A percentile compares a stretch with the other conserved stretches of the same genome.
These are phyloP conservation scores for Aspergillus leporis DNA, from an alignment of 495 filamentous ascomycete species.

Conservation along the genomic window DNA sequence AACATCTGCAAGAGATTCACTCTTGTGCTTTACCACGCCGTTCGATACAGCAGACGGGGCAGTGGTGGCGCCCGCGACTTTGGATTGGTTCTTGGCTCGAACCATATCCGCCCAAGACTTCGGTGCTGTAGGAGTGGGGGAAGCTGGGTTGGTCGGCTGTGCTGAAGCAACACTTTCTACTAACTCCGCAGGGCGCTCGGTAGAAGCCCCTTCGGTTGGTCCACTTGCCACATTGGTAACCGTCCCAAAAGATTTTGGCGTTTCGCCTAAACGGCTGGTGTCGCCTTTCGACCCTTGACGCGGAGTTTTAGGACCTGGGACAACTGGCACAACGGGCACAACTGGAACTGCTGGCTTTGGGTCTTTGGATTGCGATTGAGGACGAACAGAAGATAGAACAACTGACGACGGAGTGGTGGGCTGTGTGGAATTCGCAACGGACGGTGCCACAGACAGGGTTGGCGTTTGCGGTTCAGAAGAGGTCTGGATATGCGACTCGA, in stretches of 20 bases:
- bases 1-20: conserved; percentile 69
- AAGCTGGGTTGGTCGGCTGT: conserved; percentile 32
- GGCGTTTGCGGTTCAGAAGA: conserved; percentile 64
- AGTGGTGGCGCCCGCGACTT: conserved; percentile 25
- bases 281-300: conserved; percentile 46
- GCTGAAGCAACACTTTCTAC: conserved; percentile 9
- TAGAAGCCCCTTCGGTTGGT: background rate
- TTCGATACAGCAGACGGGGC: conserved; percentile 42
- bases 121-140: conserved; percentile 48
- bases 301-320: conserved; percentile 51
- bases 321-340: conserved; percentile 65
- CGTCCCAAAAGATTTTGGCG: conserved; percentile 30
- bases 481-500: conserved; percentile 33
- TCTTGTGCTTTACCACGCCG: conserved; percentile 50
- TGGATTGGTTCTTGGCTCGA: conserved; percentile 46
- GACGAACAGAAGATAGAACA: conserved; percentile 28
- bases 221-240: conserved; percentile 21
- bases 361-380: conserved; percentile 43
- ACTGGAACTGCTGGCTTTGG: conserved; percentile 57
- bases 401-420: conserved; percentile 70
- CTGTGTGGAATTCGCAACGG: conserved; percentile 65
- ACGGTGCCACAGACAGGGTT: conserved; percentile 64
- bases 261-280: conserved; percentile 38
- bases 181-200: background rate
- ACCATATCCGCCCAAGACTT: conserved; percentile 82